Evolutionary conservation across 805 yeast species (phyloP).

Genomic region (Kluyveromyces wickerhamii): DNA sequence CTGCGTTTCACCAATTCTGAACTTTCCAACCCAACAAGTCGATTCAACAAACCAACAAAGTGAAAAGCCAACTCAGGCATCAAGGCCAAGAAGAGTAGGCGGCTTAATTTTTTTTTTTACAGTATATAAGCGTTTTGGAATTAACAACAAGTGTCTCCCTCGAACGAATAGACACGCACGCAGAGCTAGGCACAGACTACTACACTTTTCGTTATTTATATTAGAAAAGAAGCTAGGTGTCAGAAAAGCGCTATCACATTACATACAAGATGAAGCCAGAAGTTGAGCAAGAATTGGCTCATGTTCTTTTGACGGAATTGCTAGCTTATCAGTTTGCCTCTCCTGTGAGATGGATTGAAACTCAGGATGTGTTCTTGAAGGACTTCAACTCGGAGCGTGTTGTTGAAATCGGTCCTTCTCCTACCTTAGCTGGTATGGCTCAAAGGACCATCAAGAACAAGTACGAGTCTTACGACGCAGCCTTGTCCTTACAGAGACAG

Average conservation of each 20-base stretch:
- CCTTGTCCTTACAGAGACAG: slow-evolving; percentile 77
- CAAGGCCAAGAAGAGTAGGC: too few species aligned
- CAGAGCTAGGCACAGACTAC: too few species aligned
- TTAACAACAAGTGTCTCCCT: too few species aligned
- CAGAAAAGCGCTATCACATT: too few species aligned
- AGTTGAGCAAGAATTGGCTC: slow-evolving; percentile 95
- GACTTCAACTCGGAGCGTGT: slow-evolving; percentile 94
- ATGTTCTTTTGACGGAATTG: slow-evolving; percentile 86
- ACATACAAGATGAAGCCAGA: slow-evolving; percentile 54
- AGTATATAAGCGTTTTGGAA: too few species aligned
- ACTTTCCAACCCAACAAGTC: not conserved
- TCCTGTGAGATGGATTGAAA: slow-evolving; percentile 99
- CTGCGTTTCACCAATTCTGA: too few species aligned
- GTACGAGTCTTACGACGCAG: slow-evolving; percentile 97
- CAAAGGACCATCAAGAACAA: slow-evolving; percentile 87
- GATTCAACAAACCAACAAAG: slow-evolving; percentile 9
- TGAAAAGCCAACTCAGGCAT: too few species aligned
- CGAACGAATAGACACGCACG: too few species aligned
- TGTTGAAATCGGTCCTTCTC: slow-evolving; percentile 98
- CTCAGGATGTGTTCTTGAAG: slow-evolving; percentile 94
- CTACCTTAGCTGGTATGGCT: slow-evolving; percentile 98
- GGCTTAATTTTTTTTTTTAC: too few species aligned
- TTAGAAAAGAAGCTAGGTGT: slow-evolving; percentile 1
- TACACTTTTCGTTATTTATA: slow-evolving; percentile 3
- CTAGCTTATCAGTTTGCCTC: slow-evolving; percentile 98